Evolutionary conservation across 2,329 filamentous ascomycete genomes (phyloP).

Genomic region (Amauroascus niger): DNA sequence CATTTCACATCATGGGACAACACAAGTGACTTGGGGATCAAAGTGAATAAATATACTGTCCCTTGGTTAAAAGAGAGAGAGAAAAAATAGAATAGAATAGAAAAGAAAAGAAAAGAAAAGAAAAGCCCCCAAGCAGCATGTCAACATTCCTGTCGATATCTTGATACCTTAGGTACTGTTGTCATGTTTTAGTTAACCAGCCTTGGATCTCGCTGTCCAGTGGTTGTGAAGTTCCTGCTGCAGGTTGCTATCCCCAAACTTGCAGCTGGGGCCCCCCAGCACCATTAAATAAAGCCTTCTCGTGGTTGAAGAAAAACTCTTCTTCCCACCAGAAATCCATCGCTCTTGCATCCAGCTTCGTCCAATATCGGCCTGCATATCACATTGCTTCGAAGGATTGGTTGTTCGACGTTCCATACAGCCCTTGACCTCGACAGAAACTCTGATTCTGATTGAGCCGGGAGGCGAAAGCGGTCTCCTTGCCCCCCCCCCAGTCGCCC

Average conservation of each 20-base stretch:
- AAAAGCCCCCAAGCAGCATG: background rate
- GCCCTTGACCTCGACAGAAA: background rate
- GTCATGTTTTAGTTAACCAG: conserved; percentile 10
- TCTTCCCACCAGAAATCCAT: background rate
- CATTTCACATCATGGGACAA: background rate
- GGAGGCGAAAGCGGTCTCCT: conserved; percentile 6
- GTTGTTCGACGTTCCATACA: background rate
- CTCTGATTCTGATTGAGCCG: conserved; percentile 4
- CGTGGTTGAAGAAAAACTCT: background rate
- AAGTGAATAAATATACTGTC: too few relatives aligned
- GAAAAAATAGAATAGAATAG: too few relatives aligned
- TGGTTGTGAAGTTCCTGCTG: background rate
- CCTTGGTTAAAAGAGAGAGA: too few relatives aligned
- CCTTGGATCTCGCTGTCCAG: background rate
- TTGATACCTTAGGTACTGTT: background rate
- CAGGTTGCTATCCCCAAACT: conserved; percentile 5
- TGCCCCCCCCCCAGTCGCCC: background rate
- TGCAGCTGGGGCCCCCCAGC: background rate
- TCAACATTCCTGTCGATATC: background rate
- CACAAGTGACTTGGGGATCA: background rate
- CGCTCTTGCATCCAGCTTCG: background rate
- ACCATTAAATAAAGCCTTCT: too few relatives aligned
- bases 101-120: background rate
- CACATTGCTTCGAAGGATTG: background rate
- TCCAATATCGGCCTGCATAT: conserved; percentile 4